Percentiles rank a stretch among this genome's conserved stretches.
phyloP scores from a whole-genome alignment of 2,329 filamentous ascomycete genomes.

The Achaetomium macrosporum region DNA sequence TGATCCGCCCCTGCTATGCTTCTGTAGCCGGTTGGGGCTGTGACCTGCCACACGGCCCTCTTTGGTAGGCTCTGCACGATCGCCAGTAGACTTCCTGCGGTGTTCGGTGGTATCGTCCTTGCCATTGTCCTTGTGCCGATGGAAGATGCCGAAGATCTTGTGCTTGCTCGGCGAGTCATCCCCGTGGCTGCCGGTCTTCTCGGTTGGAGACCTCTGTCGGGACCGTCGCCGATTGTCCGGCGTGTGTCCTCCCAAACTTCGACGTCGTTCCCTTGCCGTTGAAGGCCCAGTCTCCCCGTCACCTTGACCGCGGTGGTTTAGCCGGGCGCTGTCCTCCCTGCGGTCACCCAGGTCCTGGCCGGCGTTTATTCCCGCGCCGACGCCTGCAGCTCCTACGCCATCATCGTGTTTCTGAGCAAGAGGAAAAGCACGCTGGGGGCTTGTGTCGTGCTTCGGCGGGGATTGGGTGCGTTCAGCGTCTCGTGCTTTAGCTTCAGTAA shows the following conservation, averaged over 20 bases:
- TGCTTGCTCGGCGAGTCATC: constrained; percentile 16
- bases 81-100: constrained; percentile 2
- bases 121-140: constrained; percentile 19
- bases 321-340: neutral
- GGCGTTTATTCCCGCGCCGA: constrained; percentile 12
- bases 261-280: neutral
- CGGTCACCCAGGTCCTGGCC: neutral
- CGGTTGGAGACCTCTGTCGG: constrained; percentile 1
- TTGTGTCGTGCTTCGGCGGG: neutral
- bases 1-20: constrained; percentile 6
- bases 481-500: neutral
- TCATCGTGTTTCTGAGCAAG: neutral
- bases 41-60: neutral
- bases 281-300: neutral
- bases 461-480: neutral
- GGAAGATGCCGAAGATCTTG: constrained; percentile 23
- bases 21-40: constrained; percentile 9
- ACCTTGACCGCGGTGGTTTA: neutral
- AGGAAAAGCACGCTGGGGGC: constrained; percentile 15
- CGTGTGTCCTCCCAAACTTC: neutral
- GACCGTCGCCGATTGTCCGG: constrained; percentile 7
- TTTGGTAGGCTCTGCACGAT: neutral
- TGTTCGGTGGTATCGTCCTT: constrained; percentile 1
- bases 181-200: constrained; percentile 9
- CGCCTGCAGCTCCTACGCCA: constrained; percentile 10